phyloP scores from a whole-genome alignment of 768 basidiomycete genomes.

The Tulasnella sp. region DNA sequence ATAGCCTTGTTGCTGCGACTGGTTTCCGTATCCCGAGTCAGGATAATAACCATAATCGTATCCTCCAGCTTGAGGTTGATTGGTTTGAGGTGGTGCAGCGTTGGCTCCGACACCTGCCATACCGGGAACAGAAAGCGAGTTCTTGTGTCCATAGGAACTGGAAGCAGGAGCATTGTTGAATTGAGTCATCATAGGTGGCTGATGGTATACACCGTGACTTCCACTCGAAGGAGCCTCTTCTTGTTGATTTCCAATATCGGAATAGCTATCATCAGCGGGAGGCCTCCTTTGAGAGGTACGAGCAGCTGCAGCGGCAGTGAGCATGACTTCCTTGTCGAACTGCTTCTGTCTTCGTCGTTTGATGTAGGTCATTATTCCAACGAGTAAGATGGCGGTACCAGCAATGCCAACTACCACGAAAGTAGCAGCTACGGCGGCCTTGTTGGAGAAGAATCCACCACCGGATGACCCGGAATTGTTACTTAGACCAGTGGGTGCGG shows the following conservation, averaged over 20 bases:
- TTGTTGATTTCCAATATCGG: not conserved
- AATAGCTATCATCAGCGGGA: not conserved
- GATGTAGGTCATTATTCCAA: constrained; percentile 36
- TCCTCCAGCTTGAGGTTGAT: constrained; percentile 1
- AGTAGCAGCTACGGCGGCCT: constrained; percentile 54
- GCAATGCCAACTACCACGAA: constrained; percentile 61
- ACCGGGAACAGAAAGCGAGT: not conserved
- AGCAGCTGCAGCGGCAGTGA: constrained; percentile 55
- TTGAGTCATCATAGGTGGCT: not conserved
- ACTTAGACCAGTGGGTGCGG: not conserved
- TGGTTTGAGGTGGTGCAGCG: constrained; percentile 12
- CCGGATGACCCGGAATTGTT: not conserved
- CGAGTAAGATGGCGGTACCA: constrained; percentile 38
- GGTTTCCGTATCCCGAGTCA: not conserved
- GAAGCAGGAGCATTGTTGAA: constrained; percentile 1
- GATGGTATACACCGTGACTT: not conserved
- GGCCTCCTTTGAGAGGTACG: not conserved
- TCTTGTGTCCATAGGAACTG: constrained; percentile 9
- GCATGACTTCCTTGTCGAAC: constrained; percentile 62
- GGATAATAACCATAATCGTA: constrained; percentile 1
- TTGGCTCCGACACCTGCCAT: constrained; percentile 1
- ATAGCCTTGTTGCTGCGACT: not conserved
- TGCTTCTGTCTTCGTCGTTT: constrained; percentile 50
- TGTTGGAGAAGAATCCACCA: constrained; percentile 61
- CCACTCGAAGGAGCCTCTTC: not conserved